Percentiles rank a stretch among this genome's conserved stretches.
Evolutionary conservation across 2,329 filamentous ascomycete species (phyloP).

Genomic region (Pseudogymnoascus destructans): DNA sequence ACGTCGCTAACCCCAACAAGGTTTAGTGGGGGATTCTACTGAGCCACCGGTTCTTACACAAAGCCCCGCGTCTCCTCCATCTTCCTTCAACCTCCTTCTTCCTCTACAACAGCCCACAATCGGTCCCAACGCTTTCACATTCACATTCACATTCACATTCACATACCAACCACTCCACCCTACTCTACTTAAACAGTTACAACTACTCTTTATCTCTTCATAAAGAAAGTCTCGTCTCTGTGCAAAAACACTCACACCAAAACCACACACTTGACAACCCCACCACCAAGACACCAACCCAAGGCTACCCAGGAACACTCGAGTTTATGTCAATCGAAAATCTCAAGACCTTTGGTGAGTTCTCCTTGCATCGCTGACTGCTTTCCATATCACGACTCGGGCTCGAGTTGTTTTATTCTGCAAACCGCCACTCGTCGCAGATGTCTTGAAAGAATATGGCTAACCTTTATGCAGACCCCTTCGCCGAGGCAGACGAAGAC

Average conservation of each 20-base stretch:
- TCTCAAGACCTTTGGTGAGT: slow-evolving; percentile 85
- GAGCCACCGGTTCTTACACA: slow-evolving; percentile 8
- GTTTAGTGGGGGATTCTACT: slow-evolving; percentile 4
- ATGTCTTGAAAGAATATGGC: slow-evolving; percentile 12
- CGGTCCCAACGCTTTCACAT: not conserved
- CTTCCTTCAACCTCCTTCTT: slow-evolving; percentile 6
- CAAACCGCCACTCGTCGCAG: slow-evolving; percentile 12
- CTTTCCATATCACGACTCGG: not conserved
- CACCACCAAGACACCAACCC: slow-evolving; percentile 17
- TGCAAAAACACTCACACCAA: not conserved
- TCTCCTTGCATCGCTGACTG: not conserved
- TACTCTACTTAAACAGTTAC: not conserved
- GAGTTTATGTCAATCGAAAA: slow-evolving; percentile 99
- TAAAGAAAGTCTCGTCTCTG: not conserved
- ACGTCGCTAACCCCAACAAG: not conserved
- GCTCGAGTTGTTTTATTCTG: not conserved
- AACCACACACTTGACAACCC: slow-evolving; percentile 12
- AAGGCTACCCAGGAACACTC: slow-evolving; percentile 45
- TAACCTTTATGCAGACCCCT: slow-evolving; percentile 62
- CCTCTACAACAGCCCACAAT: not conserved
- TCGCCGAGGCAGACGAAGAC: slow-evolving; percentile 99
- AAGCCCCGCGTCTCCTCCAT: slow-evolving; percentile 4
- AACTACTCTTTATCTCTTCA: not conserved
- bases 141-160: not conserved
- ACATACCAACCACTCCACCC: not conserved